A percentile compares a stretch with the other conserved stretches of the same genome.
Evolutionary conservation across 345 rosid species (phyloP).

Genomic region (Ceriops decandra): DNA sequence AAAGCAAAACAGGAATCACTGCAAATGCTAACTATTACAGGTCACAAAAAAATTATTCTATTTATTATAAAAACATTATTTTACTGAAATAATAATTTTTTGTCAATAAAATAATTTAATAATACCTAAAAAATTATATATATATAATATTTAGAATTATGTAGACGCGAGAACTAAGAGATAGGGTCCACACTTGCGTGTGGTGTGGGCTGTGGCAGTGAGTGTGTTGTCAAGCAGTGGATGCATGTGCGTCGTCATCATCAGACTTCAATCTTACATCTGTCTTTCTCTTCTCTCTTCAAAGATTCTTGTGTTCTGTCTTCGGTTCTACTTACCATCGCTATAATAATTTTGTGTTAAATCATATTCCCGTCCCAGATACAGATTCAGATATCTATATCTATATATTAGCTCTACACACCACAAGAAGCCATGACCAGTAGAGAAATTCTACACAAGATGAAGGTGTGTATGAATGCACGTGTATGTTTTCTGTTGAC

Average conservation of each 20-base stretch:
- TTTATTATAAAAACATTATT: too few relatives aligned
- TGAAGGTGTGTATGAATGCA: conserved; percentile 47
- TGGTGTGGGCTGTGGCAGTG: neutral
- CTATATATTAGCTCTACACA: neutral
- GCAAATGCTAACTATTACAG: too few relatives aligned
- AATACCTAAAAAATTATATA: too few relatives aligned
- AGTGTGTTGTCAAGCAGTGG: neutral
- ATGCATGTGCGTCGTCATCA: neutral
- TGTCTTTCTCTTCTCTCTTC: conserved; percentile 16
- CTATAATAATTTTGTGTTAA: neutral
- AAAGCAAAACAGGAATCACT: too few relatives aligned
- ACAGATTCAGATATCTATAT: too few relatives aligned
- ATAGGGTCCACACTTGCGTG: too few relatives aligned
- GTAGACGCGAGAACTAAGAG: too few relatives aligned
- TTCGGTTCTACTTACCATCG: neutral
- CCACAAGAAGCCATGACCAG: conserved; percentile 46
- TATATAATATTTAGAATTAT: too few relatives aligned
- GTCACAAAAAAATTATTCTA: too few relatives aligned
- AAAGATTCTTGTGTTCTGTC: neutral
- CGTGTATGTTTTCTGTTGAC: conserved; percentile 1
- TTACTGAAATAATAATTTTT: too few relatives aligned
- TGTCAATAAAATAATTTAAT: too few relatives aligned
- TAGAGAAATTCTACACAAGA: conserved; percentile 63
- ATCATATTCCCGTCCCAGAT: neutral
- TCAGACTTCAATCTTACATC: conserved; percentile 6